Evolutionary conservation across 306 rosid species (phyloP).

Genomic region (Rosa persica): DNA sequence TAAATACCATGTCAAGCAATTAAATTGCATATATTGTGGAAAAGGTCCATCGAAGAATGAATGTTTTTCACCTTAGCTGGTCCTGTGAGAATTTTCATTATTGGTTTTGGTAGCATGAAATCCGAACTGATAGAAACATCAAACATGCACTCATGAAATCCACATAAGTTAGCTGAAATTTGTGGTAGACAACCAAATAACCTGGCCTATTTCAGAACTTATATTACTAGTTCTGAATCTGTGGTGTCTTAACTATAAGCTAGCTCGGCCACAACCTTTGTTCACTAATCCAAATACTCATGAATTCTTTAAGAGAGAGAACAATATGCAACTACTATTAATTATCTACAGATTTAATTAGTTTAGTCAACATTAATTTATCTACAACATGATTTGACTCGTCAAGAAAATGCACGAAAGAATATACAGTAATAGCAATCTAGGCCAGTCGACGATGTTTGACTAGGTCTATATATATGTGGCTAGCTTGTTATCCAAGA

Average conservation of each 20-base stretch:
- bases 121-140: slow-evolving; percentile 26
- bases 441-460: slow-evolving; percentile 13
- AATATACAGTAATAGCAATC: background rate
- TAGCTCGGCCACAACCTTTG: slow-evolving; percentile 28
- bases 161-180: slow-evolving; percentile 26
- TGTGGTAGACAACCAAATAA: slow-evolving; percentile 44
- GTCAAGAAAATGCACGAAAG: background rate
- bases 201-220: slow-evolving; percentile 2
- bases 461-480: slow-evolving; percentile 14
- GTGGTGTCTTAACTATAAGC: slow-evolving; percentile 36
- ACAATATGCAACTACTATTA: slow-evolving; percentile 37
- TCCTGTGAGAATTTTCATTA: slow-evolving; percentile 36
- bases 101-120: slow-evolving; percentile 15
- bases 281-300: slow-evolving; percentile 9
- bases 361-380: background rate
- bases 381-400: slow-evolving; percentile 14
- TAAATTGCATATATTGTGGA: background rate
- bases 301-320: slow-evolving; percentile 15
- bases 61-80: slow-evolving; percentile 26
- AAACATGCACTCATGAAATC: slow-evolving; percentile 24
- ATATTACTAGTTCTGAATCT: background rate
- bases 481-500: slow-evolving; percentile 23
- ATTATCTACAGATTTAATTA: background rate
- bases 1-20: background rate
- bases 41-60: background rate